Evolutionary conservation across 2,329 filamentous ascomycete genomes (phyloP), one percentile per base, ranked within the genome.

Genomic region (Diaporthe humulicola): DNA sequence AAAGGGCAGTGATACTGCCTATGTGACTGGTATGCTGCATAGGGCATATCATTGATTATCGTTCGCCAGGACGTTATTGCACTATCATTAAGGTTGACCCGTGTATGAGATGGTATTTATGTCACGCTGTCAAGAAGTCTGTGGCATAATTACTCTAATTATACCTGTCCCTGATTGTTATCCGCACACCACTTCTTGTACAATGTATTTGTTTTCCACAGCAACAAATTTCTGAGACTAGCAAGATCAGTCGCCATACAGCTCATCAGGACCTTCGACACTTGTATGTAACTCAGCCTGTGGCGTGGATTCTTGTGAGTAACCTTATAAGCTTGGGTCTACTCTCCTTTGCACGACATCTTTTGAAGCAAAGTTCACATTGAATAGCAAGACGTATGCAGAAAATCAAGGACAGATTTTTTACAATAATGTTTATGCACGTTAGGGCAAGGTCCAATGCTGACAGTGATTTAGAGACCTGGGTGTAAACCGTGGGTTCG

Each of bases 11-110:
- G 22, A 19, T 3, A 19, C 14, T 17, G n/a, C 12, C 5, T 19
- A 0, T 19, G 9, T 45, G 10, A 8, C 10, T 9, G 40, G 7
- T 0, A 33, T 22, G 5, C 2, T 25, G 25, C 8, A 30, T 6
- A 45, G 15, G 17, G 17, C 25, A 30, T 12, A 19, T 9, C 3
- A 2, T 10, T 58, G 30, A 1, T 22, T 22, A 9, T 22, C 22
- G 30, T 19, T 58, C 4, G 33, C 28, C 12, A 38, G 30, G 33
- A 15, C 30, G n/a, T 12, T 12, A 22, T 38, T 5, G 33, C 17
- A 36, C n/a, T 36, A 15, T 22, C 30, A 10, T 15, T 38, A 40
- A 58, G 33, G 19, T 17, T 25, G 22, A n/a, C 6, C 17, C 25
- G 6, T 58, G 12, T 38, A n/a, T 60, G 14, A 6, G 17, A 25